Evolutionary conservation across 805 yeast genomes (phyloP), one percentile per base, ranked within the genome.

Genomic region (Barnettozyma californica): DNA sequence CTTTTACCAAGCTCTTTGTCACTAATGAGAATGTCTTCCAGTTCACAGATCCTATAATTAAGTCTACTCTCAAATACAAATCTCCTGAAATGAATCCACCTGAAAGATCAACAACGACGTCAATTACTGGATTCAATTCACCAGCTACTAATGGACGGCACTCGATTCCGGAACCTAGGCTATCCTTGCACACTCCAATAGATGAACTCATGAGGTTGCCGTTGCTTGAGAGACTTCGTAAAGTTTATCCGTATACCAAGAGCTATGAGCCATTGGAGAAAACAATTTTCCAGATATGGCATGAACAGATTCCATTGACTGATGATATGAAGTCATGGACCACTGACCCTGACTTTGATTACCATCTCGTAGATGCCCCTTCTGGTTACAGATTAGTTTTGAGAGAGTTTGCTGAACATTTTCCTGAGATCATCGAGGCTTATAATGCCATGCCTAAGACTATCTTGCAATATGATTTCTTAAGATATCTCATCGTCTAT

Each of bases 371-470:
- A 10, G 41, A 34, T 35, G 23, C 46, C 65, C 69, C 41, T 55
- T 72, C 37, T 61, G 75, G 38, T 5, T 37, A 37, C 41, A 9
- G 26, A 21, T 20, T 37, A 4, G n/a, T 37, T 19, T n/a, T 20
- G 4, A 5, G 14, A 14, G 41, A 19, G 26, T 37, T 37, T 37
- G 41, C 25, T 16, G 26, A 19, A 8, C 5, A 21, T 16, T 56
- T 56, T 43, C 84, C 84, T 0, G 84, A 79, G 55, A 67, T 80
- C 41, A 63, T 76, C 13, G 75, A 73, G 33, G 75, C 83, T 3
- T 76, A 69, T 54, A 71, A 71, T 47, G 53, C 56, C 5, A 59
- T 80, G 51, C 84, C 84, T 1, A 76, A 77, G 56, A 76, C 72
- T 16, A 74, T 81, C 27, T 64, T 80, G 35, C 69, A 67, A 51